These are phyloP conservation scores for Tardiomyces depauwii DNA, from an alignment of 1,139 yeast genomes.

Conservation along the genomic window DNA sequence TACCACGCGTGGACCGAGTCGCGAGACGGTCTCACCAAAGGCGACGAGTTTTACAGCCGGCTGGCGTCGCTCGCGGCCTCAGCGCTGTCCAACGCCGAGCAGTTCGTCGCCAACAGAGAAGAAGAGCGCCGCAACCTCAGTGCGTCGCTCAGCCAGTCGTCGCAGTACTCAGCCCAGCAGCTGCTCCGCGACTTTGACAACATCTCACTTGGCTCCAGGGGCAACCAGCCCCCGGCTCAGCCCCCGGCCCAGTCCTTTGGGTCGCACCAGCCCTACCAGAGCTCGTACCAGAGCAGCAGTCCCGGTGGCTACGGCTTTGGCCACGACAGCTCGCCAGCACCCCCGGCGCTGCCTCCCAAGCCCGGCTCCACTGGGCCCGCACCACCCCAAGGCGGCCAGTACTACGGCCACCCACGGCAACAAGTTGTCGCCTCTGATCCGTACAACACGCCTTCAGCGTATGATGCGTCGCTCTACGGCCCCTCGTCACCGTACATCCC, in stretches of 20 bases:
- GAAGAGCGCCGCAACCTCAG: slow-evolving; percentile 18
- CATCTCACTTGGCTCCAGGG: slow-evolving; percentile 7
- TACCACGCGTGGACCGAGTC: slow-evolving; percentile 47
- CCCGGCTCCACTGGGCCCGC: slow-evolving; percentile 1
- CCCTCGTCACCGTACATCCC: slow-evolving; percentile 1
- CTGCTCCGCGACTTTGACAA: slow-evolving; percentile 7
- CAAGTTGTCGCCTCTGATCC: slow-evolving; percentile 7
- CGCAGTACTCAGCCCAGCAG: slow-evolving; percentile 8
- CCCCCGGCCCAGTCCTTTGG: slow-evolving; percentile 1
- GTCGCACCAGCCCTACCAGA: background rate
- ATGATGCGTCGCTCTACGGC: slow-evolving; percentile 18
- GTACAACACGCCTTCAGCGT: slow-evolving; percentile 22
- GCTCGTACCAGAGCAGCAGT: background rate
- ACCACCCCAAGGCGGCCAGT: slow-evolving; percentile 5
- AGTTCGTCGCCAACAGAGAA: slow-evolving; percentile 26
- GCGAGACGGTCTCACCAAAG: slow-evolving; percentile 47
- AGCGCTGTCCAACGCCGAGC: slow-evolving; percentile 28
- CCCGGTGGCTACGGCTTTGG: background rate
- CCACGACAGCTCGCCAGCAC: slow-evolving; percentile 1
- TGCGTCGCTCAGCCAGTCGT: slow-evolving; percentile 6
- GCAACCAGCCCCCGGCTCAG: slow-evolving; percentile 9
- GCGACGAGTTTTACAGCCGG: slow-evolving; percentile 50
- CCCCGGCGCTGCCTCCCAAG: slow-evolving; percentile 6
- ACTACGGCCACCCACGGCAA: slow-evolving; percentile 6
- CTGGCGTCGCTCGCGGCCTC: slow-evolving; percentile 36